Percentiles rank a stretch among this genome's conserved stretches.
Evolutionary conservation across 1,284 basidiomycete species (phyloP).

Genomic region (Apiotrichum akiyoshidainum): DNA sequence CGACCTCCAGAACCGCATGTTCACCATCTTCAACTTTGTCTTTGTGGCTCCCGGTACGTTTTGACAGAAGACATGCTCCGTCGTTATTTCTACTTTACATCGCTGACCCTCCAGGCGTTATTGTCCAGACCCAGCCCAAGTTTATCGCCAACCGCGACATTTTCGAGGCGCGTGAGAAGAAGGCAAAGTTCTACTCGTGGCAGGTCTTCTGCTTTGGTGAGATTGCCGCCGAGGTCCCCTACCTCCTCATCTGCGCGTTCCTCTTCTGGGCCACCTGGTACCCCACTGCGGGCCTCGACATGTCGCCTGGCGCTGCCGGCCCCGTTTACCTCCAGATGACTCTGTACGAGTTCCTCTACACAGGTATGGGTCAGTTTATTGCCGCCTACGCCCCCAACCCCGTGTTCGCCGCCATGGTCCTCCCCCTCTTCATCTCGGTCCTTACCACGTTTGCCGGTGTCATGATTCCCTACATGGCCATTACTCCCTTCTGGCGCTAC

Average conservation of each 20-base stretch:
- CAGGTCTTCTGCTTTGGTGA: slow-evolving; percentile 32
- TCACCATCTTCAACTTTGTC: slow-evolving; percentile 43
- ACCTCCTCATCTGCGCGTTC: slow-evolving; percentile 40
- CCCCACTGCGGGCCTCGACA: slow-evolving; percentile 13
- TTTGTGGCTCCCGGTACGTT: slow-evolving; percentile 46
- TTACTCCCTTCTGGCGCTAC: slow-evolving; percentile 39
- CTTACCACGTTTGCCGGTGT: slow-evolving; percentile 38
- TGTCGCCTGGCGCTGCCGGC: slow-evolving; percentile 14
- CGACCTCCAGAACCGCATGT: slow-evolving; percentile 20
- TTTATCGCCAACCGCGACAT: slow-evolving; percentile 49
- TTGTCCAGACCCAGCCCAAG: slow-evolving; percentile 48
- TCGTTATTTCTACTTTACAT: no score
- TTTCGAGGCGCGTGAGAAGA: slow-evolving; percentile 49
- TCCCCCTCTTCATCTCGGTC: slow-evolving; percentile 17
- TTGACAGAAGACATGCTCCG: no score
- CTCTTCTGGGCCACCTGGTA: slow-evolving; percentile 18
- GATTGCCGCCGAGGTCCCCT: slow-evolving; percentile 47
- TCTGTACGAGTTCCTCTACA: slow-evolving; percentile 50
- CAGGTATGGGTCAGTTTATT: slow-evolving; percentile 37
- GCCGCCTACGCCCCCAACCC: slow-evolving; percentile 41
- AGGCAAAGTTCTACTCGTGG: slow-evolving; percentile 48
- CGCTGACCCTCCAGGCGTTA: slow-evolving; percentile 5
- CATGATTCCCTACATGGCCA: slow-evolving; percentile 31
- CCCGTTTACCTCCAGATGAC: slow-evolving; percentile 47
- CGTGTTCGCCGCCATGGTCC: slow-evolving; percentile 39